Conservation (phyloP, 2,329 filamentous ascomycete species). For the Colletotrichum liriopes region DNA sequence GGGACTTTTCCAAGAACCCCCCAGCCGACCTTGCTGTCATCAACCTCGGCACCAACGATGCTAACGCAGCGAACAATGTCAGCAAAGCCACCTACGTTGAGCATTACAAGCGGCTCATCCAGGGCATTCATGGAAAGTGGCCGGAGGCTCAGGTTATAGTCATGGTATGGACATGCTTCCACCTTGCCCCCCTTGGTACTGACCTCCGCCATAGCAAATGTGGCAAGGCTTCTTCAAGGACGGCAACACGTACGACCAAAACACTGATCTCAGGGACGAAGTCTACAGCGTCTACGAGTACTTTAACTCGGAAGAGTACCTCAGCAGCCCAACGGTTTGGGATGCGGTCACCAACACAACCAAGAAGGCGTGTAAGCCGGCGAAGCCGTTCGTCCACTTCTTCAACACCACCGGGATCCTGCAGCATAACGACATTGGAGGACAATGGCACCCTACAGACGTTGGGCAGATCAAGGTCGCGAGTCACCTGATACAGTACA, state of each 20-base stretch:
- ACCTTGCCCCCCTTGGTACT: not conserved
- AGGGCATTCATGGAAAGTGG: constrained; percentile 63
- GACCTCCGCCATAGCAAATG: constrained; percentile 57
- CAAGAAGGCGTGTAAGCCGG: constrained; percentile 49
- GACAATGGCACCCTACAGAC: constrained; percentile 73
- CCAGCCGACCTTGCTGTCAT: constrained; percentile 63
- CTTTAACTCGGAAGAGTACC: constrained; percentile 64
- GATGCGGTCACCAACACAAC: constrained; percentile 58
- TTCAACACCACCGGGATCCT: constrained; percentile 75
- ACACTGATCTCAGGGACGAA: constrained; percentile 64
- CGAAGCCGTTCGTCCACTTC: constrained; percentile 69
- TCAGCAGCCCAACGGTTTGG: constrained; percentile 57
- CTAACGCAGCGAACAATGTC: constrained; percentile 60
- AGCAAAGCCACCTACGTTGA: constrained; percentile 56
- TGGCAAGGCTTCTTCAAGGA: constrained; percentile 68
- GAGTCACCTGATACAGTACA: constrained; percentile 72
- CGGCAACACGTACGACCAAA: constrained; percentile 66
- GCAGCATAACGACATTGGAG: constrained; percentile 74
- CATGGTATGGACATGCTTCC: constrained; percentile 54
- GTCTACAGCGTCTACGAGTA: constrained; percentile 66
- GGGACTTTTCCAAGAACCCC: constrained; percentile 60
- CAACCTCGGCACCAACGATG: constrained; percentile 64
- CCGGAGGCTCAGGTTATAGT: constrained; percentile 62
- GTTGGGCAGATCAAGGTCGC: constrained; percentile 74
- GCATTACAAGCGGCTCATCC: constrained; percentile 60